Percentiles rank a stretch among this genome's conserved stretches.
These are phyloP conservation scores for Desmodesmus armatus DNA, from an alignment of 139 green algal species.

Conservation along the genomic window DNA sequence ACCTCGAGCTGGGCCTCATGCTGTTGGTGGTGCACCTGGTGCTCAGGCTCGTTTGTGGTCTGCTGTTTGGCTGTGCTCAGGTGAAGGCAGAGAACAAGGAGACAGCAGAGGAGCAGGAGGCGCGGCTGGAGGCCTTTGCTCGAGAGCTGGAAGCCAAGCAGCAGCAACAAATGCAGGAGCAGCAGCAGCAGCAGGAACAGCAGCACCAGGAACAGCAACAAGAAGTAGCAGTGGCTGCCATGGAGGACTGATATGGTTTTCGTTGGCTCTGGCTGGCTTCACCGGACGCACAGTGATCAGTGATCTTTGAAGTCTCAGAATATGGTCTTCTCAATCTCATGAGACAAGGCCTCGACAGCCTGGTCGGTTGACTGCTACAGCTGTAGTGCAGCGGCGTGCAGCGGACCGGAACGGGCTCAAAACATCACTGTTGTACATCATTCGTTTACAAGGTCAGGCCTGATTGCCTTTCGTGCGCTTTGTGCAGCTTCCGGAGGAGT, in stretches of 20 bases:
- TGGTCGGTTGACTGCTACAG: background rate
- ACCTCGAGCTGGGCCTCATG: too few relatives aligned
- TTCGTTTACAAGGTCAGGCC: too few relatives aligned
- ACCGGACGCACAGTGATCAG: background rate
- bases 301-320: background rate
- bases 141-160: constrained; percentile 75
- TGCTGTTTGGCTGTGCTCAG: background rate
- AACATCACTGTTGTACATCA: too few relatives aligned
- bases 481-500: too few relatives aligned
- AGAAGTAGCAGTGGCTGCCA: background rate
- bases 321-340: background rate
- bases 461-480: too few relatives aligned
- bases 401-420: too few relatives aligned
- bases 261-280: background rate
- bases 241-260: background rate
- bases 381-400: background rate
- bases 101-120: constrained; percentile 81
- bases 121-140: constrained; percentile 80
- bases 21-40: too few relatives aligned
- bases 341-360: background rate
- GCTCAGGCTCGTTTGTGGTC: too few relatives aligned
- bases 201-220: background rate
- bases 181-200: constrained; percentile 13
- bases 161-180: constrained; percentile 13
- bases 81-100: constrained; percentile 65